These are phyloP conservation scores for Kwoniella dendrophila DNA, from an alignment of 768 basidiomycete species.

Conservation along the genomic window DNA sequence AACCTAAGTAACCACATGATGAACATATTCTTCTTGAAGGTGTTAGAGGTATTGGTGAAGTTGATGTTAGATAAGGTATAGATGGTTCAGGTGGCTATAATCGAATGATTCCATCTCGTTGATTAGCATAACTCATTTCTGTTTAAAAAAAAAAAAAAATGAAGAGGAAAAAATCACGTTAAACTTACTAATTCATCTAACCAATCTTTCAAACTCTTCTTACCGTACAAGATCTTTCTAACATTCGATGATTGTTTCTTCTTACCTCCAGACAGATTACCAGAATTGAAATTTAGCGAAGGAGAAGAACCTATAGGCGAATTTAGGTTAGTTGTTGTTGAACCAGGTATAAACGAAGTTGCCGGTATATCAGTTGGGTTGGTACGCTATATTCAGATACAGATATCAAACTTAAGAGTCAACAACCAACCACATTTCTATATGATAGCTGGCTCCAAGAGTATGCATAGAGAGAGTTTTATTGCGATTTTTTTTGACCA, in stretches of 20 bases:
- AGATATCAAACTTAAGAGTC: neutral
- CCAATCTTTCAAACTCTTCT: slow-evolving; percentile 51
- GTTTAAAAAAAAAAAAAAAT: neutral
- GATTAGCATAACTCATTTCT: neutral
- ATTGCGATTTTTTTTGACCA: neutral
- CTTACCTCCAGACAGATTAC: slow-evolving; percentile 17
- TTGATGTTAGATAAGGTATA: slow-evolving; percentile 38
- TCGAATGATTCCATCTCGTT: neutral
- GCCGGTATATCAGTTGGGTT: slow-evolving; percentile 53
- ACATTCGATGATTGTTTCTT: slow-evolving; percentile 53
- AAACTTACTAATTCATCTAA: slow-evolving; percentile 47
- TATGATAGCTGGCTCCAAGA: neutral
- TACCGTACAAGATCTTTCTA: slow-evolving; percentile 41
- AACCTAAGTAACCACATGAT: slow-evolving; percentile 51
- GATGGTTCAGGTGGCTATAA: slow-evolving; percentile 31
- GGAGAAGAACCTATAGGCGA: too few species aligned
- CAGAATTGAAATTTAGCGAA: slow-evolving; percentile 4
- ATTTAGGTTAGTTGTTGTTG: too few species aligned
- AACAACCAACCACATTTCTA: neutral
- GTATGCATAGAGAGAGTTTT: neutral
- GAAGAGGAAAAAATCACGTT: too few species aligned
- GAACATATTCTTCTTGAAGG: slow-evolving; percentile 49
- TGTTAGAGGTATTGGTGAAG: slow-evolving; percentile 27
- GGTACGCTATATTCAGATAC: slow-evolving; percentile 35
- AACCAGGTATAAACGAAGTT: slow-evolving; percentile 33